These are phyloP conservation scores for Warburgia ugandensis DNA, from an alignment of 164 flowering plant genomes.

Conservation along the genomic window DNA sequence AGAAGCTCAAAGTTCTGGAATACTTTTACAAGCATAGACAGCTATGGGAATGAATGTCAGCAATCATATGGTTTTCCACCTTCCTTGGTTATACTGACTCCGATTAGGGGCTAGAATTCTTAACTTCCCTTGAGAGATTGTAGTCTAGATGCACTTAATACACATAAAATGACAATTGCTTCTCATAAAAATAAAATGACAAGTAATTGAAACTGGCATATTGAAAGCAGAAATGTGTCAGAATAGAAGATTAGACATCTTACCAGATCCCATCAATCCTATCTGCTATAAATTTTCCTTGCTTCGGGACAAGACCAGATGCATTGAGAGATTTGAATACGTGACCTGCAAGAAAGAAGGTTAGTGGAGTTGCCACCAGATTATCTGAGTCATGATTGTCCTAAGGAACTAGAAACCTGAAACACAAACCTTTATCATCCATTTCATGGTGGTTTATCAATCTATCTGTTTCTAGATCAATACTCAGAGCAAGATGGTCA, in stretches of 20 bases:
- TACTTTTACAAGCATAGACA: too few relatives aligned
- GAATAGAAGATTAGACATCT: neutral
- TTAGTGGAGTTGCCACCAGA: neutral
- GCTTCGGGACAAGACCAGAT: slow-evolving; percentile 78
- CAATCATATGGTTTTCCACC: too few relatives aligned
- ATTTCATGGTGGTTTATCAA: slow-evolving; percentile 48
- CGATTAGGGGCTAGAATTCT: too few relatives aligned
- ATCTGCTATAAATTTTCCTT: slow-evolving; percentile 82
- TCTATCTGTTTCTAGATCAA: slow-evolving; percentile 60
- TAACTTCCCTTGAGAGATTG: too few relatives aligned
- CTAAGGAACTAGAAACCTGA: neutral
- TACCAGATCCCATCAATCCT: slow-evolving; percentile 93
- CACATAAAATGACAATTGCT: too few relatives aligned
- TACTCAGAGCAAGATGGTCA: slow-evolving; percentile 72
- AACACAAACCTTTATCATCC: slow-evolving; percentile 75
- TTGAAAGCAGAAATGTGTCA: neutral
- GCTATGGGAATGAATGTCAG: too few relatives aligned
- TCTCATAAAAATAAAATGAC: too few relatives aligned
- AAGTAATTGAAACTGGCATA: too few relatives aligned
- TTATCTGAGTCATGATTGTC: slow-evolving; percentile 1
- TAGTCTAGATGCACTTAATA: too few relatives aligned
- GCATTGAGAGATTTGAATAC: slow-evolving; percentile 81
- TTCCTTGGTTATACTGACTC: too few relatives aligned
- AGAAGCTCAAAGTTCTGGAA: too few relatives aligned
- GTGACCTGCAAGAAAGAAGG: slow-evolving; percentile 58